A percentile compares a stretch with the other conserved stretches of the same genome.
These are phyloP conservation scores for Amaranthus cruentus DNA, from an alignment of 148 eudicot species.

Conservation along the genomic window DNA sequence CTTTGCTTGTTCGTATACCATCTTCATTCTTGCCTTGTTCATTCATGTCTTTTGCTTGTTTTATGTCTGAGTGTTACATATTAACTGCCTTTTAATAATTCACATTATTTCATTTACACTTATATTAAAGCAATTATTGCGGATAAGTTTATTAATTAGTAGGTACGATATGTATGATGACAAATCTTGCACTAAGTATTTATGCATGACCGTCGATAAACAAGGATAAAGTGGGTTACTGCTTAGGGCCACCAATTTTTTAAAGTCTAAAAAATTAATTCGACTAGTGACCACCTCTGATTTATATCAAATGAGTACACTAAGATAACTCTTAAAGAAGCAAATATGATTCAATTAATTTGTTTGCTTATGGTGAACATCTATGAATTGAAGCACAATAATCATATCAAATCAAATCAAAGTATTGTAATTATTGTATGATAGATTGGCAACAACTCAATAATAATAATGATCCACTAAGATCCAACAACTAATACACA, in stretches of 20 bases:
- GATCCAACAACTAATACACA: conserved; percentile 15
- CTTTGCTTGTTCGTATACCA: not conserved
- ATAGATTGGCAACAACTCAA: conserved; percentile 15
- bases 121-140: too few relatives aligned
- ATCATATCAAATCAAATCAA: conserved; percentile 21
- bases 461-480: conserved; percentile 12
- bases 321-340: conserved; percentile 17
- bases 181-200: too few relatives aligned
- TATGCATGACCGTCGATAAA: too few relatives aligned
- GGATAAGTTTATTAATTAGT: too few relatives aligned
- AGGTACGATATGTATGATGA: too few relatives aligned
- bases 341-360: conserved; percentile 8
- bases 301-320: not conserved
- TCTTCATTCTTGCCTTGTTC: not conserved
- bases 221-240: too few relatives aligned
- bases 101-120: too few relatives aligned
- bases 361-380: conserved; percentile 24
- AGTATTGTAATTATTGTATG: conserved; percentile 15
- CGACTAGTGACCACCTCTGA: not conserved
- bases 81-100: not conserved
- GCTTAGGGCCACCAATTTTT: too few relatives aligned
- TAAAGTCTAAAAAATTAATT: not conserved
- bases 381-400: conserved; percentile 10
- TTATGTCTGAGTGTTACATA: not conserved
- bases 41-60: not conserved